Evolutionary conservation across 192 early-diverging fungal genomes (phyloP).

Genomic region (Coemansia sp.): DNA sequence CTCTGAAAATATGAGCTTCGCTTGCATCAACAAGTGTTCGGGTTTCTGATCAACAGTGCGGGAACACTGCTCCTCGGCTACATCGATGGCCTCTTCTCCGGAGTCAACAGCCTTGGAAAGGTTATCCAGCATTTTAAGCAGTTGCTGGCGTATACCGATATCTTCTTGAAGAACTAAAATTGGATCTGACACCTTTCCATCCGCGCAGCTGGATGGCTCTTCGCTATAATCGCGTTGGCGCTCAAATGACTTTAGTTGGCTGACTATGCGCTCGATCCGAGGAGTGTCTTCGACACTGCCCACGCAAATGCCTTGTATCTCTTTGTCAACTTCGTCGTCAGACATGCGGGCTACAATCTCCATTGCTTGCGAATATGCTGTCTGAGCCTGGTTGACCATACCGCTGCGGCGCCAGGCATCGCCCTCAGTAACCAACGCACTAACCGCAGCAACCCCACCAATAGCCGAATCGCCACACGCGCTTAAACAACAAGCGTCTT

Average conservation of each 20-base stretch:
- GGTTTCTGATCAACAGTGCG: constrained; percentile 36
- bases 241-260: neutral
- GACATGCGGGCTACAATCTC: constrained; percentile 2
- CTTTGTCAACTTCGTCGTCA: neutral
- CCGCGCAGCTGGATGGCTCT: neutral
- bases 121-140: constrained; percentile 12
- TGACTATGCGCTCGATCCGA: constrained; percentile 21
- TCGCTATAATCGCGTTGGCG: neutral
- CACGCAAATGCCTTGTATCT: neutral
- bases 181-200: neutral
- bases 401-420: constrained; percentile 33
- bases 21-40: constrained; percentile 29
- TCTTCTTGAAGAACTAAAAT: constrained; percentile 25
- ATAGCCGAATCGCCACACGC: neutral
- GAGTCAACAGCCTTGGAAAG: neutral
- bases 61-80: neutral
- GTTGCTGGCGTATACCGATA: constrained; percentile 14
- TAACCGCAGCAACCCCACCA: neutral
- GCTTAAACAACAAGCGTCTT: neutral
- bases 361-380: constrained; percentile 18
- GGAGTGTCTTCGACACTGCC: constrained; percentile 10
- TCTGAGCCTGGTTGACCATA: constrained; percentile 9
- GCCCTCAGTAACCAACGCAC: constrained; percentile 34
- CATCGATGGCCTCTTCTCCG: neutral
- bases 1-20: constrained; percentile 27